Evolutionary conservation across 2,329 filamentous ascomycete species (phyloP), one percentile per base, ranked within the genome.

Genomic region (Verticillium tricorpus): DNA sequence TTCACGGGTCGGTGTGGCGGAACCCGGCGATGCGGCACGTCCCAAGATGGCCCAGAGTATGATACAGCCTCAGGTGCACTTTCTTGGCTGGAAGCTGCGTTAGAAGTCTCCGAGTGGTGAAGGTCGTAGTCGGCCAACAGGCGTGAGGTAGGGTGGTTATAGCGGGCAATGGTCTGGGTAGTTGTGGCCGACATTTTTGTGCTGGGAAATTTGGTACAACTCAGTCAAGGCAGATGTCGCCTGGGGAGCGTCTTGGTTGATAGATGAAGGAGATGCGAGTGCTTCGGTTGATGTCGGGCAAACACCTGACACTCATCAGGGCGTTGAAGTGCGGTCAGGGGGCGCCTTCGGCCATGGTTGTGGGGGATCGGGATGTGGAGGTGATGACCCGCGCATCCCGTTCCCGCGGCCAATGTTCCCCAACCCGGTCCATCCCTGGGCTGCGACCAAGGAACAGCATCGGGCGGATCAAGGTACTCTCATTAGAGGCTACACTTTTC

Each of bases 41-140:
- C 58, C 69, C 69, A 71, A 28, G 28, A 28, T 28, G 5, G 5
- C 28, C 5, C 4, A 5, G 1, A 1, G 32, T 60, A 50, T 19
- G 52, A 19, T 19, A 11, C 19, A n/a, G 22, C 54, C 5, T 17
- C 5, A n/a, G 28, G 28, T 1, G 28, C 5, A 12, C 14, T 19
- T 5, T 45, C 39, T 45, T 15, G 28, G 17, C 9, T 19, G n/a
- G n/a, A 9, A 7, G 17, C n/a, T 7, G 17, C 9, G 12, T 31
- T 12, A 11, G 40, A 5, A n/a, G 0, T 34, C 11, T 67, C 67
- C 6, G 76, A 75, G 64, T 81, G 76, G 62, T 78, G 76, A 54
- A 82, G 71, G 35, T 80, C 76, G 69, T 82, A 82, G 69, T 82
- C 79, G 60, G 72, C 71, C 25, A 82, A 74, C 25, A 73, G 63